Base-by-base conservation (phyloP, 495 filamentous ascomycete genomes). In the Mytilinidion resinicola region DNA sequence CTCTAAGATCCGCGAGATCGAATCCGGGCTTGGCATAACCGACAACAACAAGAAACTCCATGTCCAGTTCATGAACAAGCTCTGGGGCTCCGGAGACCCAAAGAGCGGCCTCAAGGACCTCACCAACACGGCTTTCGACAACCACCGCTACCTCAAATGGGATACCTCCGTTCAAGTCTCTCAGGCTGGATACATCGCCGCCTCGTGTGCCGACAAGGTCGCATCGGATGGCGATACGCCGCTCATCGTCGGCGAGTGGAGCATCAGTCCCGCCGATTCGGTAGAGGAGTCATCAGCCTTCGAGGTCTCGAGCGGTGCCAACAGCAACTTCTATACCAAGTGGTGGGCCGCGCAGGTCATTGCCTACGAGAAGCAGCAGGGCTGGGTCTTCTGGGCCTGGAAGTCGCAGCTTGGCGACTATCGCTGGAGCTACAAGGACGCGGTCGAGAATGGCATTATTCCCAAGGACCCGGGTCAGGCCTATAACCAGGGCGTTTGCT, bases 361-460 rank as follows among this genome's bases (percentile, higher is more conserved):
- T 19, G 71, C 75, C 1, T 85, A 82, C 58, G 82, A 86, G 72
- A 74, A 76, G 64, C 74, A 76, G 43, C 70, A 71, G 10, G 83
- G 83, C 0, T 86, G 83, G 82, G 62, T 83, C 3, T 86, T 82
- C 66, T 86, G 83, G 83, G 72, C 72, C 10, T 85, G 83, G 83
- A 86, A 83, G 72, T 64, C 70, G 10, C 69, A 80, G 54, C 67
- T 79, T 50, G 73, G 77, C 19, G 82, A 86, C 67, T 83, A 75
- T 67, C 70, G 83, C 25, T 85, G 83, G 81, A 75, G 75, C 35
- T 85, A 85, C 64, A 62, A 78, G 56, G 71, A 74, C 58, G 79
- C 76, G 8, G 76, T 80, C 8, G 68, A 71, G 15, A 77, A 73
- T 0, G 76, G 77, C 14, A 74, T 77, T 21, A 79, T 83, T 49